Evolutionary conservation across 441 rosid species (phyloP), one percentile per base, ranked within the genome.

Genomic region (Theobroma grandiflorum): DNA sequence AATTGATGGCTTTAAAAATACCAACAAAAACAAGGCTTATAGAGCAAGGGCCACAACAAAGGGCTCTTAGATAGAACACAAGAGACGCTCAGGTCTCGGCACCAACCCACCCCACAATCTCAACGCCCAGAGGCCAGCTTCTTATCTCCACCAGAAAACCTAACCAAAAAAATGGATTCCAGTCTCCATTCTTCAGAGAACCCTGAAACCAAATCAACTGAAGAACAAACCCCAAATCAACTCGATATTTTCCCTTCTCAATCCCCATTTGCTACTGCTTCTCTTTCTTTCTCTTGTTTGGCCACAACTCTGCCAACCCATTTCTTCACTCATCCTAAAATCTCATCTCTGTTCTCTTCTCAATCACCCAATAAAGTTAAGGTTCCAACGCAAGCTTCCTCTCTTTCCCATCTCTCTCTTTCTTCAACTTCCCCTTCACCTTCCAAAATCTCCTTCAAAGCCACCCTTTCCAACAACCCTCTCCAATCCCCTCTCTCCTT

Each of bases 391-490:
- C 98, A 94, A 68, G 94, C 92, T 57, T 85, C 89, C 26, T 84
- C 90, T 10, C 89, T 94, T 18, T 77, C 92, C 11, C 93, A 87
- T 82, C 84, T 90, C 59, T 91, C 94, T 5, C 82, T 86, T 40
- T 82, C 83, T 71, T 68, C 89, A 63, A 57, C 88, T 78, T 62
- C 90, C 72, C 85, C 74, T 59, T 43, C 80, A 9, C 89, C 87
- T 65, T 73, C 88, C 18, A 88, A 83, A 74, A 52, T 90, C 80
- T 91, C 95, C 43, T 91, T 89, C 95, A 91, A 88, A 79, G 95
- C 99, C 84, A 94, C 95, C 68, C 76, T 92, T 88, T 81, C 93
- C 20, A 88, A 93, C 33, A 88, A 86, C 79, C 98, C 99, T 38
- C 92, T 93, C 9, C 93, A 88, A 16, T 84, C 83, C 69, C 95